Percentiles rank a stretch among this genome's conserved stretches.
Evolutionary conservation across 495 filamentous ascomycete species (phyloP).

Genomic region (Penicillium salamii): DNA sequence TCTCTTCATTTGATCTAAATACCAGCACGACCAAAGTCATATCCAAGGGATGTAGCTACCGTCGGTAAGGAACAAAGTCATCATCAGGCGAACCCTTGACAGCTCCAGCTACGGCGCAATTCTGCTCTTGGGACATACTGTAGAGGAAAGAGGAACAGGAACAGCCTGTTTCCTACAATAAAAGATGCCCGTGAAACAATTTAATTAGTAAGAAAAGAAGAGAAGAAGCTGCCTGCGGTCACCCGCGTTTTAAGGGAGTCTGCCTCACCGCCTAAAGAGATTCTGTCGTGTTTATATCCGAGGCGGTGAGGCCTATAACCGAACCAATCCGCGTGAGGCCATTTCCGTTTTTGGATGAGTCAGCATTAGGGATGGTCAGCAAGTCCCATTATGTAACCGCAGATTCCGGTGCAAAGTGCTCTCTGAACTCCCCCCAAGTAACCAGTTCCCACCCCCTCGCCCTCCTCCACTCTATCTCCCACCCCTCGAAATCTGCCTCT

Average conservation of each 20-base stretch:
- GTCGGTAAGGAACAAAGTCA: slow-evolving; percentile 61
- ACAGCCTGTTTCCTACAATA: slow-evolving; percentile 79
- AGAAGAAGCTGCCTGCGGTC: slow-evolving; percentile 21
- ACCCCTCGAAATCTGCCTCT: slow-evolving; percentile 34
- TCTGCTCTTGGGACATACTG: slow-evolving; percentile 60
- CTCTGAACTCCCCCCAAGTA: slow-evolving; percentile 33
- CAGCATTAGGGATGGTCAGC: slow-evolving; percentile 29
- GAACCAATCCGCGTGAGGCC: slow-evolving; percentile 32
- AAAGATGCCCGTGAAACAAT: slow-evolving; percentile 65
- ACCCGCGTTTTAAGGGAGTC: slow-evolving; percentile 6
- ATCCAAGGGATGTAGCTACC: slow-evolving; percentile 62
- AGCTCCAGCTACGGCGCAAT: slow-evolving; percentile 65
- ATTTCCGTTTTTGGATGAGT: slow-evolving; percentile 31
- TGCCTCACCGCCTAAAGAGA: too few relatives aligned
- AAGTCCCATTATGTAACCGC: slow-evolving; percentile 27
- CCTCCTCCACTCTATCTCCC: slow-evolving; percentile 25
- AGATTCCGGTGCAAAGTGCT: slow-evolving; percentile 36
- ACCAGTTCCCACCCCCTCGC: slow-evolving; percentile 14
- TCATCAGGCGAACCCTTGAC: slow-evolving; percentile 53
- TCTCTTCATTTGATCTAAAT: too few relatives aligned
- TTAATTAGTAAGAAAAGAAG: slow-evolving; percentile 48
- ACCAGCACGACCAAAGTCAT: too few relatives aligned
- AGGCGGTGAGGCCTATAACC: slow-evolving; percentile 20
- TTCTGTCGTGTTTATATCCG: slow-evolving; percentile 14
- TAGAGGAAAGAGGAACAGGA: slow-evolving; percentile 56